Percentiles rank a stretch among this genome's conserved stretches.
Evolutionary conservation across 2,329 filamentous ascomycete species (phyloP).

Genomic region (Diplodia intermedia): DNA sequence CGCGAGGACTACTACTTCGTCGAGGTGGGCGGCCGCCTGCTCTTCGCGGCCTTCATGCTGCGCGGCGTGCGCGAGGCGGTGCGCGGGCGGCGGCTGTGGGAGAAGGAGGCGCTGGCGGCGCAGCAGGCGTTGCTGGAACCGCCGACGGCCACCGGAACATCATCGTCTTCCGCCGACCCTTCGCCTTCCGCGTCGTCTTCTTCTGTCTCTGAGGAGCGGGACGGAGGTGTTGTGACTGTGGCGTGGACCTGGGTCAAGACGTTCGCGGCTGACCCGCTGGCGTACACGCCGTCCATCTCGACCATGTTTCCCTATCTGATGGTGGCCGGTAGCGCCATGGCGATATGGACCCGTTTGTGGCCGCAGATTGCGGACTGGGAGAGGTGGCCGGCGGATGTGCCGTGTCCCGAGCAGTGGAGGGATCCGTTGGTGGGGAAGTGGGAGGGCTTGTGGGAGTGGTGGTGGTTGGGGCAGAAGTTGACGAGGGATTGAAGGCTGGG

Average conservation of each 20-base stretch:
- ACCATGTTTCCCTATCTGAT: background rate
- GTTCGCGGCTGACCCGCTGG: constrained; percentile 4
- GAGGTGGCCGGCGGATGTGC: constrained; percentile 2
- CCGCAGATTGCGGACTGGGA: constrained; percentile 7
- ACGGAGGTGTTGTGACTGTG: background rate
- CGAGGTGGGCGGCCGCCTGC: background rate
- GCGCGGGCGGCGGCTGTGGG: background rate
- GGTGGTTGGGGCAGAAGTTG: background rate
- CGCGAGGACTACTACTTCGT: constrained; percentile 4
- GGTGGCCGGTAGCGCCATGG: background rate
- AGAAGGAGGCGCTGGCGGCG: constrained; percentile 7
- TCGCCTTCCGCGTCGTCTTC: background rate
- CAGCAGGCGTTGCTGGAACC: constrained; percentile 3
- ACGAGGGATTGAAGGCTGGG: background rate
- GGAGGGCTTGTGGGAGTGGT: constrained; percentile 10
- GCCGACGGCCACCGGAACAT: background rate
- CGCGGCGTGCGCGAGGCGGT: background rate
- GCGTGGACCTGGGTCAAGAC: background rate
- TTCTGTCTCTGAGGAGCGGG: background rate
- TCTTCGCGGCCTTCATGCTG: constrained; percentile 10
- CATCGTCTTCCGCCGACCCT: background rate
- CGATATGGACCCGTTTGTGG: background rate
- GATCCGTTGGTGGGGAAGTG: constrained; percentile 10
- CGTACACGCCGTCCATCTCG: constrained; percentile 6
- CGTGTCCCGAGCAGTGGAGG: constrained; percentile 23